Evolutionary conservation across 2,329 filamentous ascomycete genomes (phyloP).

Genomic region (Talaromyces sp.): DNA sequence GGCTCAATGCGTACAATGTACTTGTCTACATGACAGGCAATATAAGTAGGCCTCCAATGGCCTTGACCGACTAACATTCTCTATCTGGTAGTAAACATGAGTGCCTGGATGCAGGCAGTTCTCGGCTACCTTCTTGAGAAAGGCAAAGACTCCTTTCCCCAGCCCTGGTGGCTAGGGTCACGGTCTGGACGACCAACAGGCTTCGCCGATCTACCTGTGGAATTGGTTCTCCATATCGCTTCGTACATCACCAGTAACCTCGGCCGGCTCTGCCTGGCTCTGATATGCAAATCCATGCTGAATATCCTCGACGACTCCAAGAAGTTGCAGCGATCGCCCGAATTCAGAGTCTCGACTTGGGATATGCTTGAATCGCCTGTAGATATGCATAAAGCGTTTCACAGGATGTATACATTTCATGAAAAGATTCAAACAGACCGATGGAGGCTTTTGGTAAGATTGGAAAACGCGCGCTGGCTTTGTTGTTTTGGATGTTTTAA

Average conservation of each 20-base stretch:
- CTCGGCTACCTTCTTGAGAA: background rate
- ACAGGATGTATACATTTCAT: too few relatives aligned
- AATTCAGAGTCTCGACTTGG: background rate
- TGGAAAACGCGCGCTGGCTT: slow-evolving; percentile 4
- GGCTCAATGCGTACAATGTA: background rate
- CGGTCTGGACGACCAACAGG: background rate
- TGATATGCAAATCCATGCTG: background rate
- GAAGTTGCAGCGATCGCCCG: too few relatives aligned
- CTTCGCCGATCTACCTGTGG: background rate
- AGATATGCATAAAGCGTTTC: too few relatives aligned
- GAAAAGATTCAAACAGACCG: too few relatives aligned
- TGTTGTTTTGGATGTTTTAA: slow-evolving; percentile 3
- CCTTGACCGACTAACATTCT: background rate
- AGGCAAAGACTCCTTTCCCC: background rate
- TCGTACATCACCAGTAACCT: background rate
- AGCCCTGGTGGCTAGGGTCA: slow-evolving; percentile 1
- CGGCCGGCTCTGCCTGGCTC: background rate
- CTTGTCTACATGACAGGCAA: background rate
- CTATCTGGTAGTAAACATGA: background rate
- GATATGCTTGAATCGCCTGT: background rate
- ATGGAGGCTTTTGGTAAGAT: background rate
- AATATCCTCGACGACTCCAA: background rate
- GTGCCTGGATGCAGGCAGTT: background rate
- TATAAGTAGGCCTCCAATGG: background rate
- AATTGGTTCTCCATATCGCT: background rate